phyloP scores from a whole-genome alignment of 106 monocot genomes.

The Iris macrosiphon region DNA sequence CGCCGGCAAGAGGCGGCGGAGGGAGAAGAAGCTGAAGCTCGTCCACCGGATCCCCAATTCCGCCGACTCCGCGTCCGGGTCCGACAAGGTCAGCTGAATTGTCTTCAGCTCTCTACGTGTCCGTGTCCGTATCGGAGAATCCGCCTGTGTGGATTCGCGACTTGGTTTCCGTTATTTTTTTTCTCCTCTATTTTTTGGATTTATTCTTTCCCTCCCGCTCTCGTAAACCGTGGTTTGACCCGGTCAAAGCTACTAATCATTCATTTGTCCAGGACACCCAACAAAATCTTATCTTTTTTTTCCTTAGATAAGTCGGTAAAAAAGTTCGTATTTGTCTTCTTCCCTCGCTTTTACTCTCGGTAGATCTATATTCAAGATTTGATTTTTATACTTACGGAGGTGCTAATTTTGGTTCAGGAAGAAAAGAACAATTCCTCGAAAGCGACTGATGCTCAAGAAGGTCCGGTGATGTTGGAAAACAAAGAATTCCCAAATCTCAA shows the following conservation, averaged over 20 bases:
- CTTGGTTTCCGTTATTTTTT: no score
- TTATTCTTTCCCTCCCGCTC: no score
- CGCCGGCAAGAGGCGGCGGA: constrained; percentile 32
- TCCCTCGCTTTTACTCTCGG: background rate
- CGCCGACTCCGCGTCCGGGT: constrained; percentile 37
- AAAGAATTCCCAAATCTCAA: background rate
- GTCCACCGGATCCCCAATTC: constrained; percentile 37
- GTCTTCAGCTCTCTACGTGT: background rate
- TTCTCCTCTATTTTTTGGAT: no score
- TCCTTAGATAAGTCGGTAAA: no score
- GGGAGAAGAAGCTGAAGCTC: constrained; percentile 87
- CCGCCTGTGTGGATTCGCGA: constrained; percentile 12
- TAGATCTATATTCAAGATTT: background rate
- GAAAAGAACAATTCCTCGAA: constrained; percentile 38
- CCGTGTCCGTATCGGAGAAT: constrained; percentile 34
- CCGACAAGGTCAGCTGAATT: constrained; percentile 18
- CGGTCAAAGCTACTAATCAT: constrained; percentile 4
- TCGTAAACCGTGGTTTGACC: constrained; percentile 15
- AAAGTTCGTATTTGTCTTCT: constrained; percentile 1
- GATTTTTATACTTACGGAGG: background rate
- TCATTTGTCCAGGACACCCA: background rate
- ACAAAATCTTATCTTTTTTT: background rate
- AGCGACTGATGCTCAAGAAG: constrained; percentile 47
- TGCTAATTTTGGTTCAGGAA: constrained; percentile 31
- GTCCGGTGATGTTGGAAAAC: constrained; percentile 34